Evolutionary conservation across 1,139 yeast genomes (phyloP).

Genomic region (Zygoascus meyerae): DNA sequence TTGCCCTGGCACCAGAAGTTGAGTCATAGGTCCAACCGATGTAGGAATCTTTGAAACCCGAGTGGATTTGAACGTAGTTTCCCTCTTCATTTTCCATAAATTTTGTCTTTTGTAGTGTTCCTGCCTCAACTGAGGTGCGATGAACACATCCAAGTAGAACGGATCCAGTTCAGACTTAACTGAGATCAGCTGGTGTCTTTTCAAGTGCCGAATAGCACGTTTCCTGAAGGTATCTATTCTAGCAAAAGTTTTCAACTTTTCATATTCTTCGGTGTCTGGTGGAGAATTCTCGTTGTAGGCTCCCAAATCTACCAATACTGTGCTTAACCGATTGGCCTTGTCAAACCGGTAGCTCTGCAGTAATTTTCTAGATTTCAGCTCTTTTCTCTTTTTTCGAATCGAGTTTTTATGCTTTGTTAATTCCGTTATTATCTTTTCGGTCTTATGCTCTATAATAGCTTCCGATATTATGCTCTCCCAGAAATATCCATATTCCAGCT

Average conservation of each 20-base stretch:
- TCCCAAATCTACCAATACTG: neutral
- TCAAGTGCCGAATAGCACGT: slow-evolving; percentile 10
- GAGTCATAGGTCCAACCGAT: slow-evolving; percentile 19
- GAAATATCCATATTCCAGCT: slow-evolving; percentile 16
- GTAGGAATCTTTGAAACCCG: slow-evolving; percentile 14
- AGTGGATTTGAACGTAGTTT: slow-evolving; percentile 12
- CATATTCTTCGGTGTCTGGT: neutral
- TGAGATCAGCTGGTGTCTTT: slow-evolving; percentile 3
- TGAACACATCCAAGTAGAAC: slow-evolving; percentile 19
- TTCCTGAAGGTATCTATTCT: slow-evolving; percentile 11
- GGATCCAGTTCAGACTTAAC: slow-evolving; percentile 15
- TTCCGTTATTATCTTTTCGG: neutral
- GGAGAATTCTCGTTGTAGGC: slow-evolving; percentile 3
- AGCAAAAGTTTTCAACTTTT: neutral
- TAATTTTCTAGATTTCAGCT: neutral
- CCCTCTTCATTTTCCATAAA: slow-evolving; percentile 11
- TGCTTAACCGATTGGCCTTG: too few relatives aligned
- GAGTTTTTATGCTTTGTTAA: neutral
- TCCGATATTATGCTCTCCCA: slow-evolving; percentile 19
- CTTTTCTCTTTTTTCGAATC: neutral
- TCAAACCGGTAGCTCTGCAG: too few relatives aligned
- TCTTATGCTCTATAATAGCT: neutral
- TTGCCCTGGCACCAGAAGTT: slow-evolving; percentile 16
- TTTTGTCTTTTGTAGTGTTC: slow-evolving; percentile 6
- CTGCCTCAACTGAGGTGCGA: slow-evolving; percentile 19